Base-by-base conservation (phyloP, 345 rosid genomes). In the Odontarrhena argentea region DNA sequence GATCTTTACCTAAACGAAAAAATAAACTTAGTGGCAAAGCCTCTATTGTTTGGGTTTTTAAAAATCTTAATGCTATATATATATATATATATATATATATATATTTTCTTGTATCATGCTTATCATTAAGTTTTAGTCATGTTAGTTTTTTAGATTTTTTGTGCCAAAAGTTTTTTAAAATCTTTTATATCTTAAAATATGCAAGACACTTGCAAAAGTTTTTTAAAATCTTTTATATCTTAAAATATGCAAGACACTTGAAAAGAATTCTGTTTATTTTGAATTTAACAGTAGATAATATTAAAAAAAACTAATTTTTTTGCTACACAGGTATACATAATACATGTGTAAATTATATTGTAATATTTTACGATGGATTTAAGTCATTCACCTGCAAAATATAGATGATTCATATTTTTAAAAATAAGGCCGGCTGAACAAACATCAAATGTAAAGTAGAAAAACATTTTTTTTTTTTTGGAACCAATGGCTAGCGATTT, bases 11-110 rank as follows among this genome's bases (percentile, higher is more conserved):
- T 56, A 63, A 44, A 25, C 47, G 40, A 18, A 38, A n/a, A 63
- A 32, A 15, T 18, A 4, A 46, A 56, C 59, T 30, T 55, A 48
- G 70, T 71, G 64, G 65, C 60, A 42, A 56, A 64, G 37, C 60
- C 44, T 64, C 65, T 65, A 34, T 41, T 62, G 56, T 57, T 49
- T 28, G 37, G 51, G 10, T 58, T 47, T 3, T 18, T 24, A 49
- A 18, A 18, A 18, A 9, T 63, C 55, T 25, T 35, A 25, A 53
- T 70, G 3, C 28, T 22, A 44, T 11, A 12, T 40, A 14, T 14
- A 3, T 22, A 28, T 28, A 28, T 30, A 9, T 9, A n/a, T 22
- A 44, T 11, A 12, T 40, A 14, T 14, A 3, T 22, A 28, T 28
- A 28, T 30, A 9, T 9, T 14, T 18, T n/a, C 4, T 66, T 45